A percentile compares a stretch with the other conserved stretches of the same genome.
Conservation (phyloP, 176 grass and related monocot species). For the Bothriochloa decipiens region DNA sequence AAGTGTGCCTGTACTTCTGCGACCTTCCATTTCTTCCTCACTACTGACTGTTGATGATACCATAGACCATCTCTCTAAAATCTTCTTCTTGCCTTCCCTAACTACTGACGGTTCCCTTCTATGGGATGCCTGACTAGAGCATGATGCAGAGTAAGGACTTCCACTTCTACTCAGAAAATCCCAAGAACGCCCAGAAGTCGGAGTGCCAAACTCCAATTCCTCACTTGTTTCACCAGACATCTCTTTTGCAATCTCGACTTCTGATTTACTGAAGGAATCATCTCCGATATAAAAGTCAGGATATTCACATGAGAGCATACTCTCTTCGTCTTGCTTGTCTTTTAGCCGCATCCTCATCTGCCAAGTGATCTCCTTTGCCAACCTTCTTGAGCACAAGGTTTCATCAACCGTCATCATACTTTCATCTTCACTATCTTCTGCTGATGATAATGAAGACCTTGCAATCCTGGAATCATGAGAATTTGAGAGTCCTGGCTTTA, state of each 20-base stretch:
- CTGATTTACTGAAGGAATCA: slow-evolving; percentile 72
- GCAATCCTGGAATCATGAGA: slow-evolving; percentile 43
- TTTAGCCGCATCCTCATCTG: slow-evolving; percentile 66
- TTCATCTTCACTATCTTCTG: slow-evolving; percentile 49
- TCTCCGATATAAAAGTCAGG: slow-evolving; percentile 53
- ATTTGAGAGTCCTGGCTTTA: slow-evolving; percentile 71
- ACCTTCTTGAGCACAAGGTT: slow-evolving; percentile 49
- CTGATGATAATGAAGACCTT: slow-evolving; percentile 37
- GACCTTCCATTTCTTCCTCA: slow-evolving; percentile 60
- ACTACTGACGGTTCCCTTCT: slow-evolving; percentile 65
- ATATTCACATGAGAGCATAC: slow-evolving; percentile 41
- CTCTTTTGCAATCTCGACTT: slow-evolving; percentile 67
- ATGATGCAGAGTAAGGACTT: slow-evolving; percentile 75
- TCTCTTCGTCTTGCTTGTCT: slow-evolving; percentile 49
- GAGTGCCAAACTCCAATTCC: slow-evolving; percentile 68
- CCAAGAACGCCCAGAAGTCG: slow-evolving; percentile 74
- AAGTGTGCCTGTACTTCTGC: slow-evolving; percentile 66
- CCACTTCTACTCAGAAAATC: slow-evolving; percentile 70
- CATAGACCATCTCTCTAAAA: slow-evolving; percentile 84
- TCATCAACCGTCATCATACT: slow-evolving; percentile 54
- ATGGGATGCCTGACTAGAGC: slow-evolving; percentile 60
- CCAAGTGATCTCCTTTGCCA: slow-evolving; percentile 62
- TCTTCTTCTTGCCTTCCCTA: slow-evolving; percentile 81
- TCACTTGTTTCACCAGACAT: slow-evolving; percentile 61
- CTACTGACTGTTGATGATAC: slow-evolving; percentile 54